Base-by-base conservation (phyloP, 2,329 filamentous ascomycete species). In the Trichoderma gracile region DNA sequence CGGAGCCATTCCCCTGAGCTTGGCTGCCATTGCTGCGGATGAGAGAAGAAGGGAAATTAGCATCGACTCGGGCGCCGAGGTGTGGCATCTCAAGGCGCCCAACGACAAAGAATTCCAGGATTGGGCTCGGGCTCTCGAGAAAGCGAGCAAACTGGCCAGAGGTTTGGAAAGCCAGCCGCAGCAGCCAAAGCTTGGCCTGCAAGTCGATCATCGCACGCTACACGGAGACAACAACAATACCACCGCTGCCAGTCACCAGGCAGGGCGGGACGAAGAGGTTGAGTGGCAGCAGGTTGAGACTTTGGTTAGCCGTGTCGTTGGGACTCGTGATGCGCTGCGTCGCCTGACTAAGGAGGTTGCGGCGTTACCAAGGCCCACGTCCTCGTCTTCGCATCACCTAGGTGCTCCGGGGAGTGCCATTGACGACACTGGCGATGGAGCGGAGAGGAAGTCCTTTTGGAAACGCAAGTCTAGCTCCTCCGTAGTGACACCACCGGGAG, bases 31-130 rank as follows among this genome's bases (percentile, higher is more conserved):
- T 65, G 91, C 93, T 3, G 92, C 92, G 8, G 93, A 97, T 73
- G 92, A 95, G 75, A 87, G 91, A 72, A 87, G 91, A 43, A 86
- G 93, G 68, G 94, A 98, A 76, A 97, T 99, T 60, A 96, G 90
- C 47, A 95, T 99, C 64, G 95, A 99, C 75, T 98, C 95, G 0
- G 95, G 95, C 1, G 93, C 95, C 2, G 95, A 99, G 76, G 88
- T 99, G 27, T 99, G 95, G 95, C 95, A 98, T 78, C 81, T 99
- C 33, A 89, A 89, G 71, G 92, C 95, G 3, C 86, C 85, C 56
- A 96, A 91, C 70, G 85, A 87, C 56, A 90, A 89, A 68, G 94
- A 98, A 67, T 99, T 97, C 73, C 84, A 86, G 53, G 89, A 90
- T 19, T 99, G 95, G 95, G 92, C 89, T 54, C 84, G 85, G 53